phyloP scores from a whole-genome alignment of 202 grass and related monocot genomes.

The Brachypodium distachyon region DNA sequence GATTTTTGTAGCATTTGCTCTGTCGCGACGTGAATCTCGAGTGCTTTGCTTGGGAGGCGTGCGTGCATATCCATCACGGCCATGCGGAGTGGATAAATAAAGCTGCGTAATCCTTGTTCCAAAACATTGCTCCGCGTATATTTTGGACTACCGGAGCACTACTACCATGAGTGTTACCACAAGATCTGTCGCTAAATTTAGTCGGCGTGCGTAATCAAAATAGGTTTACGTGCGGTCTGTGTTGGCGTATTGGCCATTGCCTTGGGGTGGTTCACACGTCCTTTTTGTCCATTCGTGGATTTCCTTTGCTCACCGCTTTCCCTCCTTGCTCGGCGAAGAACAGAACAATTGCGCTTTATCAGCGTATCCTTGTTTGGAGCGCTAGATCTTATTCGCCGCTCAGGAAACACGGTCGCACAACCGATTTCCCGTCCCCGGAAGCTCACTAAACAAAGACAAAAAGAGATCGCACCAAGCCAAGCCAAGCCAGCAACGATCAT shows the following conservation, averaged over 20 bases:
- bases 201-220: neutral
- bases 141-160: neutral
- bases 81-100: neutral
- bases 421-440: neutral
- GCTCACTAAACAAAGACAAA: neutral
- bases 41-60: neutral
- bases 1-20: neutral
- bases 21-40: slow-evolving; percentile 40
- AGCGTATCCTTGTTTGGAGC: neutral
- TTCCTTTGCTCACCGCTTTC: neutral
- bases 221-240: neutral
- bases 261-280: neutral
- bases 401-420: neutral
- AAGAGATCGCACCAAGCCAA: neutral
- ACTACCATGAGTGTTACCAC: too few relatives aligned
- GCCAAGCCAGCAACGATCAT: too few relatives aligned
- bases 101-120: too few relatives aligned
- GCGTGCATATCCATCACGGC: neutral
- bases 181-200: neutral
- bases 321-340: neutral
- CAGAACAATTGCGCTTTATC: neutral
- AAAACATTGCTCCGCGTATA: neutral
- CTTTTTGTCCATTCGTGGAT: neutral
- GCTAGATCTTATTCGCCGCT: neutral
- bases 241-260: neutral